Conservation (phyloP, 441 rosid species). For the Flueggea neowawraea region DNA sequence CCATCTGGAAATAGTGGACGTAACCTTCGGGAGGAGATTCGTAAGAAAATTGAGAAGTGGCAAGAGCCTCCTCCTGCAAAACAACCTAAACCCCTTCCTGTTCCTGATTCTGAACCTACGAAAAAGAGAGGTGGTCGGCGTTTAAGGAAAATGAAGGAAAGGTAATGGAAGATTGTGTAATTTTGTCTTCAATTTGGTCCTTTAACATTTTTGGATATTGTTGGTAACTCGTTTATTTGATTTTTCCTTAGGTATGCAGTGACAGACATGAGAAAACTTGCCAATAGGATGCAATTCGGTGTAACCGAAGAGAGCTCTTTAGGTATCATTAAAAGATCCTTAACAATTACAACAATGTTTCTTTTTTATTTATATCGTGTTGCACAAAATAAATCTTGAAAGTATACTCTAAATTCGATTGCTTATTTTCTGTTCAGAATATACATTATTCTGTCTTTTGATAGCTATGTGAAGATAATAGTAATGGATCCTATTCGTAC, state of each 20-base stretch:
- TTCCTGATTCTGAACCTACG: slow-evolving; percentile 97
- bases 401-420: no score
- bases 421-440: no score
- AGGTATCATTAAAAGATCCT: slow-evolving; percentile 33
- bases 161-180: slow-evolving; percentile 30
- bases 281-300: slow-evolving; percentile 98
- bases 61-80: slow-evolving; percentile 99
- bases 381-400: no score
- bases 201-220: slow-evolving; percentile 1
- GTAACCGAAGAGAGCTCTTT: slow-evolving; percentile 96
- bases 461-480: no score
- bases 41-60: slow-evolving; percentile 94
- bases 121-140: slow-evolving; percentile 97
- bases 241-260: slow-evolving; percentile 64
- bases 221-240: slow-evolving; percentile 2
- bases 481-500: no score
- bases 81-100: slow-evolving; percentile 98
- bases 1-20: slow-evolving; percentile 64
- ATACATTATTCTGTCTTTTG: no score
- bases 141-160: slow-evolving; percentile 91
- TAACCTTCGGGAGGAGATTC: slow-evolving; percentile 61
- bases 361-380: no score
- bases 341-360: no score
- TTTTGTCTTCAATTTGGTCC: not conserved
- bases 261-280: slow-evolving; percentile 96